phyloP scores from a whole-genome alignment of 2,329 filamentous ascomycete genomes.

The Stemphylium beticola region DNA sequence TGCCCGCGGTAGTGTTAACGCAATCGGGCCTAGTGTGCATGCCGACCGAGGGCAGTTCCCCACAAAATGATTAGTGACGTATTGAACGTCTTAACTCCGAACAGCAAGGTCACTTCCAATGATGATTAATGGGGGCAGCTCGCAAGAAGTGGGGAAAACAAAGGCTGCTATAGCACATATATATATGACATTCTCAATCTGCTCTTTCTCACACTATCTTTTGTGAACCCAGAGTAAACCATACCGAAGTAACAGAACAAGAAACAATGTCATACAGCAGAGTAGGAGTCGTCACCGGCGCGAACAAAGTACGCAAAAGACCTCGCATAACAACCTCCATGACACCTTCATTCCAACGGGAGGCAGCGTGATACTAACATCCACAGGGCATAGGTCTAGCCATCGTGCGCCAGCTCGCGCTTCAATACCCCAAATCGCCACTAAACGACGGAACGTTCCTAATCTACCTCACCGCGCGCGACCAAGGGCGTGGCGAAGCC shows the following conservation, averaged over 20 bases:
- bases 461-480: constrained; percentile 62
- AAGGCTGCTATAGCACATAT: not conserved
- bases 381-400: constrained; percentile 54
- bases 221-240: no score
- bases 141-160: not conserved
- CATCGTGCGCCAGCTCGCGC: constrained; percentile 60
- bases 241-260: not conserved
- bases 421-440: constrained; percentile 59
- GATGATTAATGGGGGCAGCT: constrained; percentile 6
- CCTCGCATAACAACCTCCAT: no score
- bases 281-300: constrained; percentile 62
- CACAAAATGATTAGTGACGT: constrained; percentile 17
- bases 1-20: constrained; percentile 8
- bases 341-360: no score
- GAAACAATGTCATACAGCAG: constrained; percentile 41
- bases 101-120: not conserved
- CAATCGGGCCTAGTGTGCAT: not conserved
- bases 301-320: constrained; percentile 54
- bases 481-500: constrained; percentile 54
- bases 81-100: constrained; percentile 9
- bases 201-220: not conserved
- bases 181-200: not conserved
- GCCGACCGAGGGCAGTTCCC: not conserved
- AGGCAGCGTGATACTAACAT: no score
- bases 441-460: constrained; percentile 56